A percentile compares a stretch with the other conserved stretches of the same genome.
Evolutionary conservation across 2,329 filamentous ascomycete species (phyloP).

Genomic region (Cladobotryum mycophilum): DNA sequence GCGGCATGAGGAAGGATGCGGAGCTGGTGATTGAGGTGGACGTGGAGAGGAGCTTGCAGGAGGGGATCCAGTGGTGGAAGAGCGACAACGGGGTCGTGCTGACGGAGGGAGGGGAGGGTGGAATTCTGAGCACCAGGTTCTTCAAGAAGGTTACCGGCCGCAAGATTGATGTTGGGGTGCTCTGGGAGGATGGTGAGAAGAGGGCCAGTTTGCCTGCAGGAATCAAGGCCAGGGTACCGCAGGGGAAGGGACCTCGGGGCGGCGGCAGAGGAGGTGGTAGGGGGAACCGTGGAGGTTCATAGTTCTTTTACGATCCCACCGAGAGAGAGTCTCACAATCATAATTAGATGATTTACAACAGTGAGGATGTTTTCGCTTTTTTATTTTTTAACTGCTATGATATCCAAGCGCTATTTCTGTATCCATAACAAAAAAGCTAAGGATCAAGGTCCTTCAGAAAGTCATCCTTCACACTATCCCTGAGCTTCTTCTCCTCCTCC

Average conservation of each 20-base stretch:
- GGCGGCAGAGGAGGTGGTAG: slow-evolving; percentile 32
- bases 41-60: slow-evolving; percentile 57
- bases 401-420: not conserved
- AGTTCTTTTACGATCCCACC: slow-evolving; percentile 26
- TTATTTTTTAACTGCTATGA: too few species aligned
- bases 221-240: slow-evolving; percentile 43
- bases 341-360: not conserved
- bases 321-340: slow-evolving; percentile 12
- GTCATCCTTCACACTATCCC: too few species aligned
- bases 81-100: slow-evolving; percentile 75
- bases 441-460: not conserved
- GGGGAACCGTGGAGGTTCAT: slow-evolving; percentile 26
- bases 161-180: slow-evolving; percentile 51
- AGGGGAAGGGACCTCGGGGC: slow-evolving; percentile 42
- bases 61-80: slow-evolving; percentile 65
- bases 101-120: slow-evolving; percentile 52
- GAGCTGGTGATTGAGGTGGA: slow-evolving; percentile 76
- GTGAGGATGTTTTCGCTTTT: not conserved
- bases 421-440: not conserved
- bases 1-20: slow-evolving; percentile 73
- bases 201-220: slow-evolving; percentile 59
- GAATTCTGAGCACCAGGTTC: slow-evolving; percentile 58
- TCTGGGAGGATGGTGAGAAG: slow-evolving; percentile 66
- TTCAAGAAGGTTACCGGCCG: slow-evolving; percentile 66
- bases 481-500: slow-evolving; percentile 16